phyloP scores from a whole-genome alignment of 2,329 filamentous ascomycete species.

The Teratosphaeria gauchensis region DNA sequence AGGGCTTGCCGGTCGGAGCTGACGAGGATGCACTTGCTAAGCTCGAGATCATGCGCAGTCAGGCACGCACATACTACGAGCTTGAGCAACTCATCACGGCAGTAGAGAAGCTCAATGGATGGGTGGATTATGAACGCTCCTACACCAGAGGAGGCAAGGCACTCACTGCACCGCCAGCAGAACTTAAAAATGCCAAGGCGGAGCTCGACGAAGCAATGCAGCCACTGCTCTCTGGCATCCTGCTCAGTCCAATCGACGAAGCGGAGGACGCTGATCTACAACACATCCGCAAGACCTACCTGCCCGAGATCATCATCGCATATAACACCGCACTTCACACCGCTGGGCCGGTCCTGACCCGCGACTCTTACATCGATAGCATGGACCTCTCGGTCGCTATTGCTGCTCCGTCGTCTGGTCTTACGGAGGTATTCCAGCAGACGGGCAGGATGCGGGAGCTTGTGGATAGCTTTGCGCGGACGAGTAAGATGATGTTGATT shows the following conservation, averaged over 20 bases:
- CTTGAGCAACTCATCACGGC: constrained; percentile 34
- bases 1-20: constrained; percentile 1
- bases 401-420: constrained; percentile 42
- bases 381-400: constrained; percentile 76
- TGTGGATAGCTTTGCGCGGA: constrained; percentile 56
- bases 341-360: constrained; percentile 62
- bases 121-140: constrained; percentile 33
- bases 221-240: constrained; percentile 25
- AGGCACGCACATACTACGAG: constrained; percentile 31
- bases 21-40: neutral
- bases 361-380: constrained; percentile 68
- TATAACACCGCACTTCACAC: constrained; percentile 76
- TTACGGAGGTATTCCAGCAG: constrained; percentile 30
- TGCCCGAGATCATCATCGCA: constrained; percentile 76
- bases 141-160: constrained; percentile 17
- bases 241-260: constrained; percentile 26
- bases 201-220: constrained; percentile 30
- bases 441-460: constrained; percentile 37
- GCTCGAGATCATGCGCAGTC: constrained; percentile 4
- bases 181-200: constrained; percentile 30
- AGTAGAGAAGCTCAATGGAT: constrained; percentile 34
- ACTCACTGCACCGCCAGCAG: constrained; percentile 11
- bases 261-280: constrained; percentile 52
- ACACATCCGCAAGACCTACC: constrained; percentile 62
- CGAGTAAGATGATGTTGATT: constrained; percentile 60